Percentiles rank a stretch among this genome's conserved stretches.
Conservation (phyloP, 768 basidiomycete genomes). For the Sarcodon aspratus region DNA sequence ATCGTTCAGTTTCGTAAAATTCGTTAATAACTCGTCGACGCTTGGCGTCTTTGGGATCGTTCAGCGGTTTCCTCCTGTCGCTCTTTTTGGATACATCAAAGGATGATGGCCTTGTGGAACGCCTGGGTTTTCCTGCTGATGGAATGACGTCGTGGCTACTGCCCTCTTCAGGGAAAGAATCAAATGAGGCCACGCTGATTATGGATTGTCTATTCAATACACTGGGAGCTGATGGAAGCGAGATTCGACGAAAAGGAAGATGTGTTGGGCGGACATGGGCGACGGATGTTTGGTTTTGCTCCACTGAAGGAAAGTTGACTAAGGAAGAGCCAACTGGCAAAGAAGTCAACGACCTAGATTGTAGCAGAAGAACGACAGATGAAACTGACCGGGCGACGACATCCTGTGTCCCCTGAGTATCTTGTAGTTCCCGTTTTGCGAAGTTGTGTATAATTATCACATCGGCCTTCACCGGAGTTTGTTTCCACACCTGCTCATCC, state of each 20-base stretch:
- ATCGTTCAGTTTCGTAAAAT: conserved; percentile 71
- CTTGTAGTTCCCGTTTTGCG: not conserved
- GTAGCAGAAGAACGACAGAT: not conserved
- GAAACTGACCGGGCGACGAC: not conserved
- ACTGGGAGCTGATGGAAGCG: conserved; percentile 27
- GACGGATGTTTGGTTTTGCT: conserved; percentile 1
- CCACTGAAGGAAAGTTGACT: conserved; percentile 9
- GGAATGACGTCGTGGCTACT: conserved; percentile 12
- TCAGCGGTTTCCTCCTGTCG: conserved; percentile 27
- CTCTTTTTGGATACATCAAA: conserved; percentile 27
- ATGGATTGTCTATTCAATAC: conserved; percentile 50
- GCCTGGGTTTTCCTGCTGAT: conserved; percentile 2
- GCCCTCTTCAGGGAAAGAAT: conserved; percentile 52
- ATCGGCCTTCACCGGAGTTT: not conserved
- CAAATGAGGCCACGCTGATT: conserved; percentile 62
- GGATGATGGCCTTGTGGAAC: conserved; percentile 25
- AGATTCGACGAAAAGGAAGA: conserved; percentile 38
- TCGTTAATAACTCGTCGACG: conserved; percentile 65
- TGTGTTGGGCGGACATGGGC: conserved; percentile 36
- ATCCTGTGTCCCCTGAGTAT: not conserved
- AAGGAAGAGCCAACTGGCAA: not conserved
- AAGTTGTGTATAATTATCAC: not conserved
- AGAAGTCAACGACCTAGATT: not conserved
- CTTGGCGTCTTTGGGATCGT: conserved; percentile 42
- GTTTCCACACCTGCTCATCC: not conserved